Percentiles rank a stretch among this genome's conserved stretches.
Evolutionary conservation across 768 basidiomycete species (phyloP).

Genomic region (Suillus paluster): DNA sequence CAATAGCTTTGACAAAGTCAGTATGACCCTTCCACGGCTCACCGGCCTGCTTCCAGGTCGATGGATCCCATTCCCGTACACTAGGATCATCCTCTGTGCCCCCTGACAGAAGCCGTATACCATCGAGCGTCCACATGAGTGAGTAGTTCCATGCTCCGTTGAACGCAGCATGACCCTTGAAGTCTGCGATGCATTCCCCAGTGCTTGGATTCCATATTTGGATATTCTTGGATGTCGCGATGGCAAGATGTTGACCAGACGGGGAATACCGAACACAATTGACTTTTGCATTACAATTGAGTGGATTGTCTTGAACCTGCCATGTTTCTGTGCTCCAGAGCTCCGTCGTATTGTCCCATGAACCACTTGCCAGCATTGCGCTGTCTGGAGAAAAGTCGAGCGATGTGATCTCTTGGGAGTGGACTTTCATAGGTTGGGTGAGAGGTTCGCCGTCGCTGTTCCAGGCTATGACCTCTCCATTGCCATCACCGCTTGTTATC

Average conservation of each 20-base stretch:
- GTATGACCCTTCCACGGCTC: neutral
- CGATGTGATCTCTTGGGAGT: neutral
- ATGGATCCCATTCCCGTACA: conserved; percentile 1
- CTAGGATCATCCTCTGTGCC: too few species aligned
- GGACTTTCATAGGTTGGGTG: neutral
- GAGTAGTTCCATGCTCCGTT: neutral
- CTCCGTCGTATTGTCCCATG: neutral
- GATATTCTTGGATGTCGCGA: neutral
- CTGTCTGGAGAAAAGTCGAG: neutral
- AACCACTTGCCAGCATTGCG: neutral
- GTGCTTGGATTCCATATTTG: neutral
- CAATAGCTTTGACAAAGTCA: rapidly evolving
- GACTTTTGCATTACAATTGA: neutral
- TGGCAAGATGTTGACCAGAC: neutral
- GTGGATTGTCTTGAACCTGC: neutral
- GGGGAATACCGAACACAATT: neutral
- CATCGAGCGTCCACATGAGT: neutral
- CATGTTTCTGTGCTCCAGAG: neutral
- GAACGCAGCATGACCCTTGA: neutral
- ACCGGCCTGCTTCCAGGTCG: neutral
- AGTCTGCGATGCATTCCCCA: neutral
- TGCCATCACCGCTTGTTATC: neutral
- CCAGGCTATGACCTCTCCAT: neutral
- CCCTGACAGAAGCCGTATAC: neutral
- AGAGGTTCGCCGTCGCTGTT: neutral